These are phyloP conservation scores for Naganishia friedmannii DNA, from an alignment of 768 basidiomycete genomes.

Conservation along the genomic window DNA sequence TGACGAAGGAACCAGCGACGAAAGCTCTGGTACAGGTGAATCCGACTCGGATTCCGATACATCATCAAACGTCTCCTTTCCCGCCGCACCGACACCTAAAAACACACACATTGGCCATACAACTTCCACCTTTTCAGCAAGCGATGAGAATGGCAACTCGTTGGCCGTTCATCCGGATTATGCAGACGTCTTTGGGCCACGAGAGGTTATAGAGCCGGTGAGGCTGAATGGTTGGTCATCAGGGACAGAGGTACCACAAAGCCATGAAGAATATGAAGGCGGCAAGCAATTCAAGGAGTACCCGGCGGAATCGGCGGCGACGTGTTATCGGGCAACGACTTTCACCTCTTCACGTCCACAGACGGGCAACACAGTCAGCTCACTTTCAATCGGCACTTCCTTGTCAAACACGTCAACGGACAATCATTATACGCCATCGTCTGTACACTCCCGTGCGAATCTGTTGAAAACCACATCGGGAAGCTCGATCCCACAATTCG, in stretches of 20 bases:
- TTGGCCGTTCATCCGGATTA: slow-evolving; percentile 20
- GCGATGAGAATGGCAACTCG: neutral
- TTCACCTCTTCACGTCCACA: neutral
- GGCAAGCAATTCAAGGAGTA: neutral
- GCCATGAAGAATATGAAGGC: neutral
- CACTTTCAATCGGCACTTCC: neutral
- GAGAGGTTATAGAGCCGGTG: neutral
- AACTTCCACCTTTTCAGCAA: neutral
- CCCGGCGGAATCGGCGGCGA: neutral
- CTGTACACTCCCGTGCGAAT: neutral
- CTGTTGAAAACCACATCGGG: neutral
- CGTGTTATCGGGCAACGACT: neutral
- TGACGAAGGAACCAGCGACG: neutral
- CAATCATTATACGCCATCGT: neutral
- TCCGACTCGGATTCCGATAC: slow-evolving; percentile 6
- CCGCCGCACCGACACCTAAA: slow-evolving; percentile 18
- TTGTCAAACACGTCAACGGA: neutral
- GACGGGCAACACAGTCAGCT: neutral
- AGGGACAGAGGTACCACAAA: neutral
- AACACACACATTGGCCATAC: slow-evolving; percentile 3
- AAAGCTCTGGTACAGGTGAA: neutral
- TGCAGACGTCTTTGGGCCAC: slow-evolving; percentile 17
- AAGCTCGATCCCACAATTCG: neutral
- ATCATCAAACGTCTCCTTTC: slow-evolving; percentile 9
- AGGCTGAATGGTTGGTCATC: neutral